Conservation (phyloP, 495 filamentous ascomycete genomes). For the Lasiosphaeris hirsuta region DNA sequence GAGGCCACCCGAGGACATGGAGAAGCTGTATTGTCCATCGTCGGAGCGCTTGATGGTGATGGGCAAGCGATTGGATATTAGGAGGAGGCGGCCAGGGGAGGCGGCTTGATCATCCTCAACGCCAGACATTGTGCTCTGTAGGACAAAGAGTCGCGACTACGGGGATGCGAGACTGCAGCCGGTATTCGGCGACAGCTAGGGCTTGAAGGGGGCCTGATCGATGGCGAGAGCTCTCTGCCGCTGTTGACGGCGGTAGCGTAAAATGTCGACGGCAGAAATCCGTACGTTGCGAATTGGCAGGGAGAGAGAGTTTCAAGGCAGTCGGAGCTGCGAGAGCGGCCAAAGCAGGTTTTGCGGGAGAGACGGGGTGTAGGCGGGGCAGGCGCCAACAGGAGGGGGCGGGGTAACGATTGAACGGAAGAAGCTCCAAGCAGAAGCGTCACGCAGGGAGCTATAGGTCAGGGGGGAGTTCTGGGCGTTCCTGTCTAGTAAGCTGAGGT, state of each 20-base stretch:
- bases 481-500: too few relatives aligned
- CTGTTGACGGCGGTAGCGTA: not conserved
- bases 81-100: conserved; percentile 56
- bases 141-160: not conserved
- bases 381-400: conserved; percentile 21
- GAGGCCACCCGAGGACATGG: conserved; percentile 92
- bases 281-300: not conserved
- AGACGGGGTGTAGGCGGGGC: conserved; percentile 18
- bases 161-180: not conserved
- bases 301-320: not conserved
- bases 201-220: not conserved
- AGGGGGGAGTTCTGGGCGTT: not conserved
- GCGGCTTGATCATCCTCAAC: conserved; percentile 18
- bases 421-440: not conserved
- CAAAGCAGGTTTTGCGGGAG: conserved; percentile 2
- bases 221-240: not conserved
- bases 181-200: not conserved
- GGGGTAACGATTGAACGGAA: conserved; percentile 4
- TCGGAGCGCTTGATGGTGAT: conserved; percentile 92
- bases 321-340: not conserved
- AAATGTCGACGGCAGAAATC: not conserved
- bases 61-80: conserved; percentile 89
- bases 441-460: not conserved
- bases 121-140: conserved; percentile 27
- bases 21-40: conserved; percentile 75